phyloP scores from a whole-genome alignment of 2,329 filamentous ascomycete species.

The Geosmithia putterillii region DNA sequence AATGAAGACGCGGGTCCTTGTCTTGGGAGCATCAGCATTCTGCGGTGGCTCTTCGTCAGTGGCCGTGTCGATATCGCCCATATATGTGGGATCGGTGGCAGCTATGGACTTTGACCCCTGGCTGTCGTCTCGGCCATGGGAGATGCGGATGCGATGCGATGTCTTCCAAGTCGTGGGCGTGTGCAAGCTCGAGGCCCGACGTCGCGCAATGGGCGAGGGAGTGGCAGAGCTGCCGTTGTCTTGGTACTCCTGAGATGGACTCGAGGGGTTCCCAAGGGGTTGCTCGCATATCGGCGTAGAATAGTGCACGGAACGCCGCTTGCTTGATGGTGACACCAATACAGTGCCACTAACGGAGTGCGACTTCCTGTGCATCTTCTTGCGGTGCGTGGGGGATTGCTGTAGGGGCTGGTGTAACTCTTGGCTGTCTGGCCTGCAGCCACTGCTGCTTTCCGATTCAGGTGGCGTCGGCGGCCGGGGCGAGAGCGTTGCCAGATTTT shows the following conservation, averaged over 20 bases:
- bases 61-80: background rate
- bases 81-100: background rate
- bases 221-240: background rate
- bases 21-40: background rate
- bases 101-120: background rate
- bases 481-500: slow-evolving; percentile 8
- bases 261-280: background rate
- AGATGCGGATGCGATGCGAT: background rate
- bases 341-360: slow-evolving; percentile 1
- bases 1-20: slow-evolving; percentile 12
- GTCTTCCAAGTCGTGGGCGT: background rate
- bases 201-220: background rate
- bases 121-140: background rate
- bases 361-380: slow-evolving; percentile 1
- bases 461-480: slow-evolving; percentile 17
- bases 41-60: background rate
- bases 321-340: background rate
- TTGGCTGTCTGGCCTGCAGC: background rate
- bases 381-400: background rate
- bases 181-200: slow-evolving; percentile 1
- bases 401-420: background rate
- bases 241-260: background rate
- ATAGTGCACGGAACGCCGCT: background rate
- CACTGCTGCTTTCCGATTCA: slow-evolving; percentile 5
- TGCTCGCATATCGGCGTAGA: background rate